These are phyloP conservation scores for Ceratocystiopsis minuta DNA, from an alignment of 2,329 filamentous ascomycete species.

Conservation along the genomic window DNA sequence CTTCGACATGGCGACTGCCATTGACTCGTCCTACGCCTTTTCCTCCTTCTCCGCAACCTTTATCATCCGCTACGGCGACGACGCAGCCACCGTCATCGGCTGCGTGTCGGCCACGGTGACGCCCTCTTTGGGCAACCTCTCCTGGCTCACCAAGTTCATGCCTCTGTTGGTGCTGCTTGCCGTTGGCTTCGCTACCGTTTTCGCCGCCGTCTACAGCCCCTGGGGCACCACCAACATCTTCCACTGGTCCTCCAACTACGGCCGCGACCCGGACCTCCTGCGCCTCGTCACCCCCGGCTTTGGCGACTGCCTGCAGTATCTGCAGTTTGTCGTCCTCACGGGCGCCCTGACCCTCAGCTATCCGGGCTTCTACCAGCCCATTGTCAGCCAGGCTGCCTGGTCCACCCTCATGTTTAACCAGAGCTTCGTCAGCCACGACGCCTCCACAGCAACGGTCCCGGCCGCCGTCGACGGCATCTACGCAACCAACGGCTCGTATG, in stretches of 20 bases:
- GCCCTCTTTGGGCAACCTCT: conserved; percentile 57
- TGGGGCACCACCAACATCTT: conserved; percentile 88
- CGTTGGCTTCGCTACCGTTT: conserved; percentile 64
- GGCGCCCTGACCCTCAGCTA: conserved; percentile 78
- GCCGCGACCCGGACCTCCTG: conserved; percentile 77
- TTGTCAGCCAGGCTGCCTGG: conserved; percentile 76
- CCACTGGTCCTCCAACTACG: conserved; percentile 95
- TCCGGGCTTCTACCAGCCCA: conserved; percentile 86
- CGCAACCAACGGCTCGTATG: conserved; percentile 56
- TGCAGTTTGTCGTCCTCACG: conserved; percentile 79
- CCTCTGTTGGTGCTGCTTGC: conserved; percentile 63
- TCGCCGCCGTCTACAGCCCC: conserved; percentile 75
- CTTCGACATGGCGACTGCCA: conserved; percentile 54
- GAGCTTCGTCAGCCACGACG: conserved; percentile 57
- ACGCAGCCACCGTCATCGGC: conserved; percentile 42
- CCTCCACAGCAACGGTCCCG: conserved; percentile 30
- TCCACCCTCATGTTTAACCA: conserved; percentile 84
- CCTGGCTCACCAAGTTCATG: conserved; percentile 54
- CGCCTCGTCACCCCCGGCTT: conserved; percentile 90
- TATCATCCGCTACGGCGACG: conserved; percentile 57
- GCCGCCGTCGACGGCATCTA: conserved; percentile 77
- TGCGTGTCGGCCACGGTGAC: conserved; percentile 74
- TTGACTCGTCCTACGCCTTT: conserved; percentile 73
- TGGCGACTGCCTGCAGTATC: conserved; percentile 89
- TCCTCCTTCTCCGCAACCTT: conserved; percentile 62